Conservation (phyloP, 176 grass and related monocot genomes). For the Oropetium thomaeum region DNA sequence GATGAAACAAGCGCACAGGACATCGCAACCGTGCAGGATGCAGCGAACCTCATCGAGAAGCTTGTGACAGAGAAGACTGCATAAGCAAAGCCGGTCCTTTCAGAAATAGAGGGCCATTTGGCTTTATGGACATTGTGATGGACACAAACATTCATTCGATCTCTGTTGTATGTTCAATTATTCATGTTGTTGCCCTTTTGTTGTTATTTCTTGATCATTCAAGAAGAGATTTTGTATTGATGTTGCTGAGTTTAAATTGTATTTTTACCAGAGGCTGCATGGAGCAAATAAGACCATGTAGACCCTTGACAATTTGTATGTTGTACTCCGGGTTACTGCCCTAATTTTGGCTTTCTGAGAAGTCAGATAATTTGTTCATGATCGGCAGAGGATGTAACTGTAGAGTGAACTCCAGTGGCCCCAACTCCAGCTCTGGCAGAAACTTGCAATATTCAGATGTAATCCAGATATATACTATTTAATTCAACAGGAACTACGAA, state of each 20-base stretch:
- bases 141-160: neutral
- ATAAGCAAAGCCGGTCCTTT: neutral
- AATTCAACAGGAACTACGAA: neutral
- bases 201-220: slow-evolving; percentile 30
- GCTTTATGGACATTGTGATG: neutral
- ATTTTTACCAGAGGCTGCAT: slow-evolving; percentile 23
- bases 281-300: slow-evolving; percentile 12
- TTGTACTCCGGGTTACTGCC: slow-evolving; percentile 13
- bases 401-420: neutral
- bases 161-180: slow-evolving; percentile 32
- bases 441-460: neutral
- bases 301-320: slow-evolving; percentile 11
- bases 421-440: neutral
- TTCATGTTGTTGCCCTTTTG: slow-evolving; percentile 11
- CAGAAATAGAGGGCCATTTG: neutral
- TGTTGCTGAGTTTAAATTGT: slow-evolving; percentile 21
- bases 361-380: neutral
- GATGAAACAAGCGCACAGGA: slow-evolving; percentile 54
- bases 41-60: slow-evolving; percentile 58
- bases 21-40: slow-evolving; percentile 57
- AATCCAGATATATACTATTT: neutral
- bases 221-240: slow-evolving; percentile 34
- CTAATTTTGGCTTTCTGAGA: neutral
- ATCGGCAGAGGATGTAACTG: neutral
- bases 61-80: slow-evolving; percentile 38